Evolutionary conservation across 2,329 filamentous ascomycete genomes (phyloP), one percentile per base, ranked within the genome.

Genomic region (Colletotrichum sp.): DNA sequence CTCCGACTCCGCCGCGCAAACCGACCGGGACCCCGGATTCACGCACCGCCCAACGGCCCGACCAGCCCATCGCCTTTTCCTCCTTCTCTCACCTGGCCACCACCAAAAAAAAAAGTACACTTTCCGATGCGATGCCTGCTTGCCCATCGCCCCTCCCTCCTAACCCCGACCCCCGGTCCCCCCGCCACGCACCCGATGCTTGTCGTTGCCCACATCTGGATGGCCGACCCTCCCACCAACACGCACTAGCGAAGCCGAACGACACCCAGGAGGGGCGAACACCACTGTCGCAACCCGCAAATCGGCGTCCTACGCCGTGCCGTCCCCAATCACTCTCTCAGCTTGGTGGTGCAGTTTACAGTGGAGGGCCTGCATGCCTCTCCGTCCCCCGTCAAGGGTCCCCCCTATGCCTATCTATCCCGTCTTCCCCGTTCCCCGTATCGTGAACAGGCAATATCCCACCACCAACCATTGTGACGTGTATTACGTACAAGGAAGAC

Each of bases 401-500:
- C 30, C 55, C 55, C 34, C 55, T 18, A 52, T 49, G 57, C 55
- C 55, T 72, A 67, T 49, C 26, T 67, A 32, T 49, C 39, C 69
- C 30, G 59, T 62, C 30, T 44, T 28, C 44, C 32, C 44, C 67
- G 24, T 32, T 36, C 30, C 39, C 55, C 39, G 57, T 64, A 68
- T 72, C 69, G 55, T 15, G 16, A 59, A 68, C 72, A 75, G 57
- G 73, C 69, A 72, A 72, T 32, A 75, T 64, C 73, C 73, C 39
- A 32, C 63, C 63, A 64, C 34, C n/a, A 18, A 66, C 55, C 26
- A 24, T 26, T 15, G 39, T 49, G 32, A 75, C 57, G 39, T 68
- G n/a, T 21, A 68, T 75, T 72, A 75, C 73, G 73, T 75, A 75
- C 73, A 64, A 72, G 63, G 52, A 64, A 75, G 73, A 39, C 49